These are phyloP conservation scores for Spinellus fusiger DNA, from an alignment of 192 early-diverging fungal species.

Conservation along the genomic window DNA sequence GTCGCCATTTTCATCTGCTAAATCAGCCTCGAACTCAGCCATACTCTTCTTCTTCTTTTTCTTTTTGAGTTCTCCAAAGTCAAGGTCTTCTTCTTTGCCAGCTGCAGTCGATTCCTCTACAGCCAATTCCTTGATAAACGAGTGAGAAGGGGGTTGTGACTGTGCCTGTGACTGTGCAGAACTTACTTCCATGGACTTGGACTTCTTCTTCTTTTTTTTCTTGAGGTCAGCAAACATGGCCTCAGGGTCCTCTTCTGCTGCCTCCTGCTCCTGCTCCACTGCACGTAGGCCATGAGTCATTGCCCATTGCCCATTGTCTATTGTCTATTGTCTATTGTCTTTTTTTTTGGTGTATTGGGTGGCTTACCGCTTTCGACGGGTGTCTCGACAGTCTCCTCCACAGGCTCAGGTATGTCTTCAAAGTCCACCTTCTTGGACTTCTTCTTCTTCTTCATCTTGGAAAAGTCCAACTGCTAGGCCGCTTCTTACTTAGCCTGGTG, in stretches of 20 bases:
- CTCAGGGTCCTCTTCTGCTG: conserved; percentile 49
- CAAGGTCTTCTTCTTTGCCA: conserved; percentile 46
- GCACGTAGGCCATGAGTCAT: not conserved
- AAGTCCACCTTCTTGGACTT: conserved; percentile 51
- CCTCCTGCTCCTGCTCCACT: conserved; percentile 1
- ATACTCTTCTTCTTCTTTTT: conserved; percentile 78
- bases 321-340: not conserved
- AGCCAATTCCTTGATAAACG: not conserved
- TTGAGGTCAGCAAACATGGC: conserved; percentile 78
- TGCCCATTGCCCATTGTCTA: not conserved
- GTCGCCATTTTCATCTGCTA: conserved; percentile 47
- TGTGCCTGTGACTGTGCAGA: not conserved
- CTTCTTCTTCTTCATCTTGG: conserved; percentile 57
- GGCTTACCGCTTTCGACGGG: not conserved
- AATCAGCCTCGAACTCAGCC: conserved; percentile 81
- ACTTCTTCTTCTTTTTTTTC: conserved; percentile 86
- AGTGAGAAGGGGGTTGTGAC: not conserved
- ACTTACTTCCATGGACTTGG: conserved; percentile 23
- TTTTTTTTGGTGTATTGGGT: not conserved
- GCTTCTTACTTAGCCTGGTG: not conserved
- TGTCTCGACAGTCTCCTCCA: conserved; percentile 7
- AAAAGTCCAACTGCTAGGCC: conserved; percentile 26
- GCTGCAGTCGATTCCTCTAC: conserved; percentile 4
- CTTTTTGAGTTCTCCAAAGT: conserved; percentile 66
- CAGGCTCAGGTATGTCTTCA: conserved; percentile 26